Conservation (phyloP, 2,329 filamentous ascomycete species). For the Talaromyces sp. region DNA sequence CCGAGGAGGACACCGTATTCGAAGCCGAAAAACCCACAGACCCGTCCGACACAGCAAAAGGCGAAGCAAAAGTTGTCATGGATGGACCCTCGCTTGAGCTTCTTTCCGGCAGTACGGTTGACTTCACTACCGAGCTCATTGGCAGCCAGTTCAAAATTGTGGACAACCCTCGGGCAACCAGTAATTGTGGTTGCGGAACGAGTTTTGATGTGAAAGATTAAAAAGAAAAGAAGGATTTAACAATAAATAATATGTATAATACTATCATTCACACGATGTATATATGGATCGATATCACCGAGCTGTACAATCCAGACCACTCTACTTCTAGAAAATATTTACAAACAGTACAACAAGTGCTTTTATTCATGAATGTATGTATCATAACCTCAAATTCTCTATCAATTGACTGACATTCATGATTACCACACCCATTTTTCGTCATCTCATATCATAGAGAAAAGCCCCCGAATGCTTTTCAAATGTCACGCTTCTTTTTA, state of each 20-base stretch:
- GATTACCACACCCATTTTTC: not conserved
- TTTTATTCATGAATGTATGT: not conserved
- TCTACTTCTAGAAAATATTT: not conserved
- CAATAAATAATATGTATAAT: not conserved
- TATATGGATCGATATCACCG: not conserved
- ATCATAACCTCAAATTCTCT: not conserved
- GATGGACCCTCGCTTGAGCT: constrained; percentile 83
- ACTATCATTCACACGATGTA: not conserved
- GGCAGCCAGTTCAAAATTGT: constrained; percentile 93
- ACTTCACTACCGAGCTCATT: constrained; percentile 95
- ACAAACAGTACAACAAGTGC: not conserved
- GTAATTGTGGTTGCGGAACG: constrained; percentile 93
- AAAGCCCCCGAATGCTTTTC: not conserved
- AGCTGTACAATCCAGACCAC: not conserved
- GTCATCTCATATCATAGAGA: not conserved
- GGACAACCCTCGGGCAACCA: constrained; percentile 85
- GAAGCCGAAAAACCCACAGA: constrained; percentile 50
- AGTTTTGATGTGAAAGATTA: constrained; percentile 87
- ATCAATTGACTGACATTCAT: not conserved
- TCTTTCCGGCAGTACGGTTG: constrained; percentile 87
- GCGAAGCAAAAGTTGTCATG: constrained; percentile 73
- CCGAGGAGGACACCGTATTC: constrained; percentile 85
- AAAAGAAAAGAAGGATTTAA: not conserved
- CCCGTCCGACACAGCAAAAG: constrained; percentile 23
- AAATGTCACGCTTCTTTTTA: not conserved